Percentiles rank a stretch among this genome's conserved stretches.
Evolutionary conservation across 148 eudicot genomes (phyloP).

Genomic region (Polygonum maritimum): DNA sequence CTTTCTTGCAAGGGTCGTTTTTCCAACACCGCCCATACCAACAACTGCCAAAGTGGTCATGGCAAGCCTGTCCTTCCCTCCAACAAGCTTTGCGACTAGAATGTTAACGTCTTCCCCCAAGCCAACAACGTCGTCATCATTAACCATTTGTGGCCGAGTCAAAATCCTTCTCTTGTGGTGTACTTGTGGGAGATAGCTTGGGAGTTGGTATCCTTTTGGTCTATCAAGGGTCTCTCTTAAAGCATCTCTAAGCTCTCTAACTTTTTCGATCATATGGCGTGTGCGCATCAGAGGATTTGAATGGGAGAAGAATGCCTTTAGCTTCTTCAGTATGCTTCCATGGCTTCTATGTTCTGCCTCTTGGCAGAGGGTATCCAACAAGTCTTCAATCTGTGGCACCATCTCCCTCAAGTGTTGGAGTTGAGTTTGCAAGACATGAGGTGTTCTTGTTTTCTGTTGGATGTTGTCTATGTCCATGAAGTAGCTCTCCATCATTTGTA

Average conservation of each 20-base stretch:
- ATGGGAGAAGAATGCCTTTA: background rate
- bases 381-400: background rate
- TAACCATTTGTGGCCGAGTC: background rate
- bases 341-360: conserved; percentile 3
- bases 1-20: conserved; percentile 20
- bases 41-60: conserved; percentile 9
- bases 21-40: conserved; percentile 21
- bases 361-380: background rate
- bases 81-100: background rate
- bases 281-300: background rate
- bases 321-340: background rate
- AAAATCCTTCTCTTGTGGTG: background rate
- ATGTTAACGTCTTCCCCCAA: background rate
- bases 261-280: background rate
- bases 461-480: background rate
- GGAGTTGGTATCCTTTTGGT: conserved; percentile 1
- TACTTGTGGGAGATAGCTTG: background rate
- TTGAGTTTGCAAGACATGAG: conserved; percentile 3
- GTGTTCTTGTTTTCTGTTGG: background rate
- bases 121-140: background rate
- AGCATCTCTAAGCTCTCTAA: background rate
- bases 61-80: background rate
- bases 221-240: background rate
- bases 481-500: conserved; percentile 1
- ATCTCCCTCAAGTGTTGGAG: conserved; percentile 4